Percentiles rank a stretch among this genome's conserved stretches.
Conservation (phyloP, 2,329 filamentous ascomycete genomes). For the Trichoderma sp. region DNA sequence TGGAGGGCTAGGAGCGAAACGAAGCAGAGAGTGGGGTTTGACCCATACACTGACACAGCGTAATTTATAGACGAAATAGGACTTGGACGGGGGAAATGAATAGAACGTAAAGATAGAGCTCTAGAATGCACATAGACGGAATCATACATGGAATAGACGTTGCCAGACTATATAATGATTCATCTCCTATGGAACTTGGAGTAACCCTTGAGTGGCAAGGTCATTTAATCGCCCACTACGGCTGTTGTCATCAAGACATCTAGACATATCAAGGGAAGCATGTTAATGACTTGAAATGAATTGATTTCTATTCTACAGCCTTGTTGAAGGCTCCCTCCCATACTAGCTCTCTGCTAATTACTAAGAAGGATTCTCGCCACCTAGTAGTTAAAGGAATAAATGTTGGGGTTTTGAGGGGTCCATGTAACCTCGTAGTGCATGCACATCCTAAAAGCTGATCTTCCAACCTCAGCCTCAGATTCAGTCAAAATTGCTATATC, state of each 20-base stretch:
- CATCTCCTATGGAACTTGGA: background rate
- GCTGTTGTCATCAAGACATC: background rate
- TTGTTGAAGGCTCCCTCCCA: background rate
- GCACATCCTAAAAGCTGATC: background rate
- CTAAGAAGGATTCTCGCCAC: background rate
- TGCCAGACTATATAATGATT: background rate
- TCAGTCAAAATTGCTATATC: background rate
- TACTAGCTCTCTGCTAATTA: background rate
- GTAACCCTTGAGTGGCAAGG: background rate
- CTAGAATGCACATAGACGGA: background rate
- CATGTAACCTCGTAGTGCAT: background rate
- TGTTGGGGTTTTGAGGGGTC: background rate
- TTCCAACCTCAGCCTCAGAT: background rate
- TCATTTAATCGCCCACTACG: background rate
- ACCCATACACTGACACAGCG: constrained; percentile 49
- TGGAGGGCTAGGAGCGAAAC: constrained; percentile 45
- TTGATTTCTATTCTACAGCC: background rate
- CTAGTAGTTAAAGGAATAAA: background rate
- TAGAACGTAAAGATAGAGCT: background rate
- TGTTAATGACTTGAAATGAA: background rate
- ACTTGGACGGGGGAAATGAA: background rate
- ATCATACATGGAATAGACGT: no score
- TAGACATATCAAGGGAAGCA: background rate
- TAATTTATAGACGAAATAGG: background rate
- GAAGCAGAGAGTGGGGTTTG: constrained; percentile 51